phyloP scores from a whole-genome alignment of 2,329 filamentous ascomycete genomes.

The Sarocladium strictum region DNA sequence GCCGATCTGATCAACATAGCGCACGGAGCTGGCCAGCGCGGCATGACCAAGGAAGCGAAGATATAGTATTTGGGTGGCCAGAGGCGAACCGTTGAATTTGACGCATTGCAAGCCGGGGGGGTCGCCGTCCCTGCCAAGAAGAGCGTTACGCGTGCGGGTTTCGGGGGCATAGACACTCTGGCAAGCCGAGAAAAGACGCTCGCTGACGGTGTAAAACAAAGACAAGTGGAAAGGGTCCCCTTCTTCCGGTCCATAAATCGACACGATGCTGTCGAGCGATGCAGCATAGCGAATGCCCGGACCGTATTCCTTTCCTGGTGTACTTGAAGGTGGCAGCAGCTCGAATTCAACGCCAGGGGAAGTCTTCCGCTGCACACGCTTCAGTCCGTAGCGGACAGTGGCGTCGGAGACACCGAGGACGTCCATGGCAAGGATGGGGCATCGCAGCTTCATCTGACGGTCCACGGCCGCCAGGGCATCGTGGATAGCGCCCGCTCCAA shows the following conservation, averaged over 20 bases:
- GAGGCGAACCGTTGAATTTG: background rate
- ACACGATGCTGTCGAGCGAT: background rate
- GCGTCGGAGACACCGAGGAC: background rate
- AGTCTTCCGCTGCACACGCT: background rate
- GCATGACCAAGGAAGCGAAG: background rate
- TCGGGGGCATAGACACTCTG: background rate
- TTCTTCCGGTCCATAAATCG: background rate
- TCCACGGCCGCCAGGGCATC: background rate
- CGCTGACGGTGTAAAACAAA: background rate
- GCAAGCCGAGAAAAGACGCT: background rate
- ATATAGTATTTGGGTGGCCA: background rate
- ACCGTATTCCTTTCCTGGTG: background rate
- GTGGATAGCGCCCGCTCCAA: background rate
- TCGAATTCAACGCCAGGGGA: background rate
- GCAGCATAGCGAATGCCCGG: background rate
- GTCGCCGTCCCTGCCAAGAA: background rate
- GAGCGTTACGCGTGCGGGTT: background rate
- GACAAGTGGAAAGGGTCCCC: background rate
- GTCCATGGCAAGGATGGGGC: background rate
- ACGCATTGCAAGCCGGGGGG: background rate
- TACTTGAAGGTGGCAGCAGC: background rate
- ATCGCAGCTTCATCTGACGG: background rate
- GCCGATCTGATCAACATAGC: background rate
- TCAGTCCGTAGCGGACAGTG: background rate
- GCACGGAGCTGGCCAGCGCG: background rate